Evolutionary conservation across 257 asterid genomes (phyloP).

Genomic region (Agastache rugosa): DNA sequence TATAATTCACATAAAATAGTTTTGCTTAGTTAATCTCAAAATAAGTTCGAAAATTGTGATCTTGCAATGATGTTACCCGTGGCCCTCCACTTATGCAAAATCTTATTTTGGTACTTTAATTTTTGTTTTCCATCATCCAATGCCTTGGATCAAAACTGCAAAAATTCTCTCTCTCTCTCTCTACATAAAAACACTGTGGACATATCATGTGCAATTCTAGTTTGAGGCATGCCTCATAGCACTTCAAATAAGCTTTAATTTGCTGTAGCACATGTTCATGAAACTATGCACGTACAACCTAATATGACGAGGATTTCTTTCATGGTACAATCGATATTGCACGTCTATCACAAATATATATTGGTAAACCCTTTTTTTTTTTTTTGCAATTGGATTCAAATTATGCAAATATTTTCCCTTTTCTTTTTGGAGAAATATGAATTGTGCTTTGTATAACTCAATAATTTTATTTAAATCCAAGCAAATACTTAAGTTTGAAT

Average conservation of each 20-base stretch:
- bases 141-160: slow-evolving; percentile 44
- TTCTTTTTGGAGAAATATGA: not conserved
- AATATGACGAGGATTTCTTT: not conserved
- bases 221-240: slow-evolving; percentile 33
- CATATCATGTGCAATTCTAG: slow-evolving; percentile 52
- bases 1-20: not conserved
- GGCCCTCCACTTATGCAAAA: slow-evolving; percentile 43
- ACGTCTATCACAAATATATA: not conserved
- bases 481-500: not conserved
- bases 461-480: not conserved
- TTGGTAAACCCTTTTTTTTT: not conserved
- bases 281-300: not conserved
- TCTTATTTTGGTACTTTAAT: slow-evolving; percentile 43
- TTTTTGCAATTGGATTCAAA: not conserved
- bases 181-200: slow-evolving; percentile 3
- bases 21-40: not conserved
- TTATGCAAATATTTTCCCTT: not conserved
- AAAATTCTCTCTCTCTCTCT: slow-evolving; percentile 9
- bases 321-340: not conserved
- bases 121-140: slow-evolving; percentile 46
- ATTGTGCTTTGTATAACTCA: not conserved
- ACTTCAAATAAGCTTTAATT: slow-evolving; percentile 13
- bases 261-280: slow-evolving; percentile 8
- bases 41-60: slow-evolving; percentile 28
- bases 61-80: slow-evolving; percentile 41